Percentiles rank a stretch among this genome's conserved stretches.
Conservation (phyloP, 352 stramenopile genomes). For the Phytophthora pini region DNA sequence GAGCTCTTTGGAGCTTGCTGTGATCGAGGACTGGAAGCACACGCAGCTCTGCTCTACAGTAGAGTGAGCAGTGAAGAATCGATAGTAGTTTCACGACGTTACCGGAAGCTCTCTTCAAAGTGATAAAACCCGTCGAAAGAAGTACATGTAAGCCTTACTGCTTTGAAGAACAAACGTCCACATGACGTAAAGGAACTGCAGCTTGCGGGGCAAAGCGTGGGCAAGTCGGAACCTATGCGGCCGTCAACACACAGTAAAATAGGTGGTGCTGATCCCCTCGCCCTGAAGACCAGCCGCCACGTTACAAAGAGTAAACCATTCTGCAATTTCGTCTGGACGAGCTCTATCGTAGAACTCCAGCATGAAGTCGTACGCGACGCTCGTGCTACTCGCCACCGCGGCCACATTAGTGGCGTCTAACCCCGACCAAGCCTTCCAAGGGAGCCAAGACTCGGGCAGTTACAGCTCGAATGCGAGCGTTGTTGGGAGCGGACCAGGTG, state of each 20-base stretch:
- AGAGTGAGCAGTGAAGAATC: too few species aligned
- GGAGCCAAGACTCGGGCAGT: conserved; percentile 6
- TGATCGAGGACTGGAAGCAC: too few species aligned
- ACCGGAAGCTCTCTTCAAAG: too few species aligned
- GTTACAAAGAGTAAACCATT: conserved; percentile 11
- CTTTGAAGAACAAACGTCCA: not conserved
- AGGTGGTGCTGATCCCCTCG: conserved; percentile 4
- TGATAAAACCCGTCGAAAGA: too few species aligned
- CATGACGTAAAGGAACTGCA: conserved; percentile 15
- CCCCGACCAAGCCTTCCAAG: conserved; percentile 12
- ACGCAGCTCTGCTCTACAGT: too few species aligned
- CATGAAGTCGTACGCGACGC: conserved; percentile 23
- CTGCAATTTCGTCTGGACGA: conserved; percentile 6
- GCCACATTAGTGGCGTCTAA: conserved; percentile 8
- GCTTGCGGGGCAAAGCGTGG: conserved; percentile 9
- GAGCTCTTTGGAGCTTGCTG: not conserved
- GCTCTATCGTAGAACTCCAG: not conserved
- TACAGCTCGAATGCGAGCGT: conserved; percentile 11
- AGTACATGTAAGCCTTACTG: too few species aligned
- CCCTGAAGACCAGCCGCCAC: not conserved
- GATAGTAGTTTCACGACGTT: not conserved
- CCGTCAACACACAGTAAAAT: not conserved
- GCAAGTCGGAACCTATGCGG: conserved; percentile 6
- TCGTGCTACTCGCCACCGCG: conserved; percentile 14
- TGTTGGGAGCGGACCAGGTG: conserved; percentile 3